Base-by-base conservation (phyloP, 2,329 filamentous ascomycete species). In the Sporothrix luriei region DNA sequence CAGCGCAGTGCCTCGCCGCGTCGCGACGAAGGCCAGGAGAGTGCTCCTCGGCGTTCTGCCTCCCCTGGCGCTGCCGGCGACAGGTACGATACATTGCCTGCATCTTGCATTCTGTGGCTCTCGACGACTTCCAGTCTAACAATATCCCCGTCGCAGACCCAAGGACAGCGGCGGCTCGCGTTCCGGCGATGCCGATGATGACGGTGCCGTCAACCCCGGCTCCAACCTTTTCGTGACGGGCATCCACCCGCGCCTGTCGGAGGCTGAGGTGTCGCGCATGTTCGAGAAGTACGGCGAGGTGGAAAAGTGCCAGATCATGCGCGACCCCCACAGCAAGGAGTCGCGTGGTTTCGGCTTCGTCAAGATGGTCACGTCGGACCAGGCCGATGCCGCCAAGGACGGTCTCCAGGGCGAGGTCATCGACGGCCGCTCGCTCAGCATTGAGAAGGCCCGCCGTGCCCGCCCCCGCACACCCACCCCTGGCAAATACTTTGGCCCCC, bases 301-400 rank as follows among this genome's bases (percentile, higher is more conserved):
- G 67, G 94, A 98, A 83, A 98, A 96, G 83, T 98, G 94, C 84
- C 96, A 97, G 81, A 99, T 99, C 83, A 99, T 99, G 95, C 89
- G 94, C 78, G 95, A 99, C 78, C 95, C 95, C 72, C 95, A 99
- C 82, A 96, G 92, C 77, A 97, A 97, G 83, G 95, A 99, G 82
- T 98, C 94, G 75, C 95, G 95, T 81, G 95, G 95, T 74, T 99
- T 99, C 75, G 95, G 95, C 69, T 99, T 99, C 83, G 95, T 99
- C 79, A 98, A 99, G 85, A 98, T 99, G 94, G 89, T 93, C 72
- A 96, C 93, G 70, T 88, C 92, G 64, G 94, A 98, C 69, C 92
- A 97, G 81, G 95, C 95, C 73, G 95, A 99, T 81, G 94, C 95
- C 75, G 95, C 95, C 75, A 97, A 95, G 84, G 95, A 98, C 77